A percentile compares a stretch with the other conserved stretches of the same genome.
Conservation (phyloP, 1,139 yeast genomes). For the Groenewaldozyma sp. region DNA sequence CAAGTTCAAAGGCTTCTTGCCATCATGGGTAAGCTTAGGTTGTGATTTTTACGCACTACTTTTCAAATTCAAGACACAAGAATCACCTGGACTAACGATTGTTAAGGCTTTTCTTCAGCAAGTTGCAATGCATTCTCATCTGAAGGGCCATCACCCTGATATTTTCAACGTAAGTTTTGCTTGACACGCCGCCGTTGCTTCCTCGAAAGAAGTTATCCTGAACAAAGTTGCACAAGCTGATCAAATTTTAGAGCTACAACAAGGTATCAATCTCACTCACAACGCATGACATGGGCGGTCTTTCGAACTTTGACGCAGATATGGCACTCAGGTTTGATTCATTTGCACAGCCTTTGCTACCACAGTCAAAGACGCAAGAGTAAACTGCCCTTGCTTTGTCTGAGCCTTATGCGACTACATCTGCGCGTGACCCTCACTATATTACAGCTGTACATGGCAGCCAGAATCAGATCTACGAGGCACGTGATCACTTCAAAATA, state of each 20-base stretch:
- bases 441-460: too few relatives aligned
- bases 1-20: conserved; percentile 15
- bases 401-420: too few relatives aligned
- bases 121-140: conserved; percentile 53
- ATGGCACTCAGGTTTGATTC: conserved; percentile 47
- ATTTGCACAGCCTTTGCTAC: conserved; percentile 7
- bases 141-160: conserved; percentile 60
- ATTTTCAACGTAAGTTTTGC: conserved; percentile 17
- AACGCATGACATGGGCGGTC: conserved; percentile 57
- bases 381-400: too few relatives aligned
- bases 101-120: conserved; percentile 49
- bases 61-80: too few relatives aligned
- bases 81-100: too few relatives aligned
- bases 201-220: neutral
- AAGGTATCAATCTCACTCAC: conserved; percentile 47
- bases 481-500: too few relatives aligned
- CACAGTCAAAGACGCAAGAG: too few relatives aligned
- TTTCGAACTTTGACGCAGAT: conserved; percentile 50
- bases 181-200: too few relatives aligned
- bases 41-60: too few relatives aligned
- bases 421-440: too few relatives aligned
- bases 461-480: too few relatives aligned
- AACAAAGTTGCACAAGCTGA: neutral
- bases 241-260: conserved; percentile 39
- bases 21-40: conserved; percentile 19